Evolutionary conservation across 2,329 filamentous ascomycete species (phyloP).

Genomic region (Talaromyces funiculosus): DNA sequence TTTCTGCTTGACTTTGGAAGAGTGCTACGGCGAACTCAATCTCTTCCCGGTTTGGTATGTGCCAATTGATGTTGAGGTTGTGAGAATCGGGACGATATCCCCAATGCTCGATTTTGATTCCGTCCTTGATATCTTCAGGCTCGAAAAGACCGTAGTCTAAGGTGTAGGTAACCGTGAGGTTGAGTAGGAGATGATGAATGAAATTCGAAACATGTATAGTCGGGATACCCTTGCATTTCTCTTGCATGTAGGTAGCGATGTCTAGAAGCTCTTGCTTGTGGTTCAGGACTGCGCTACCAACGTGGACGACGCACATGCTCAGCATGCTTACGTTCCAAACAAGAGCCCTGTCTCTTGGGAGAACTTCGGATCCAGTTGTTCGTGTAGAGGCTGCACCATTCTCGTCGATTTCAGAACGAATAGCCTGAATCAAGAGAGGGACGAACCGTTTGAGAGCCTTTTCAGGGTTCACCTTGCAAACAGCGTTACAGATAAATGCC

Average conservation of each 20-base stretch:
- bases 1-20: slow-evolving; percentile 76
- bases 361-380: slow-evolving; percentile 86
- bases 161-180: slow-evolving; percentile 89
- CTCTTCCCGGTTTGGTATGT: slow-evolving; percentile 73
- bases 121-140: slow-evolving; percentile 63
- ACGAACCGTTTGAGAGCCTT: slow-evolving; percentile 88
- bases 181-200: slow-evolving; percentile 91
- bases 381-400: slow-evolving; percentile 93
- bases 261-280: slow-evolving; percentile 86
- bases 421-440: slow-evolving; percentile 83
- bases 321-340: slow-evolving; percentile 98
- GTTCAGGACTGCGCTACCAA: slow-evolving; percentile 80
- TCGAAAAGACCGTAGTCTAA: slow-evolving; percentile 86
- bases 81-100: slow-evolving; percentile 68
- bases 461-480: slow-evolving; percentile 92
- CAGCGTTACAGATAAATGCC: slow-evolving; percentile 94
- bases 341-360: slow-evolving; percentile 83
- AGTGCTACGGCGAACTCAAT: slow-evolving; percentile 83
- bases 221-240: slow-evolving; percentile 86
- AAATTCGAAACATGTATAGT: slow-evolving; percentile 97
- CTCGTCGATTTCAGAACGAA: slow-evolving; percentile 93
- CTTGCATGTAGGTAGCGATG: slow-evolving; percentile 93
- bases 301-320: slow-evolving; percentile 96
- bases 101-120: slow-evolving; percentile 76
- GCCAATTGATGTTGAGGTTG: slow-evolving; percentile 83